These are phyloP conservation scores for Cryptosporidium meleagridis DNA, from an alignment of 169 alveolate species.

Conservation along the genomic window DNA sequence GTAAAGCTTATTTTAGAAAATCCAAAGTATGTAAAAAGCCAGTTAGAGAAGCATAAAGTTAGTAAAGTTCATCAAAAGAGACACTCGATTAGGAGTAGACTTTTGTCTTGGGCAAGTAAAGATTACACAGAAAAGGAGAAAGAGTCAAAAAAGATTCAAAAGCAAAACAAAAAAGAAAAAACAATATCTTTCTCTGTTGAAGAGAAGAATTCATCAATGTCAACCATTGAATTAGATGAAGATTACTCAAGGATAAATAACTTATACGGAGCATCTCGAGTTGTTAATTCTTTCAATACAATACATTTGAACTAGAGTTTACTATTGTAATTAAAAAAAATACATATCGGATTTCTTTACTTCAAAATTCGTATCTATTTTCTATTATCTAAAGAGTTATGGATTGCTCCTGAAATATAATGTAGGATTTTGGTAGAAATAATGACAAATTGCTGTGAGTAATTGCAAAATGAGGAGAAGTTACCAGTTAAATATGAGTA, in stretches of 20 bases:
- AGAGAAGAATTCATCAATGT: conserved; percentile 7
- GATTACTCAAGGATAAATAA: conserved; percentile 50
- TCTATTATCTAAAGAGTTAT: conserved; percentile 13
- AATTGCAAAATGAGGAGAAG: conserved; percentile 1
- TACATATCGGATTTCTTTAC: not conserved
- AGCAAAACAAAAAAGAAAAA: not conserved
- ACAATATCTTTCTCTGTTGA: not conserved
- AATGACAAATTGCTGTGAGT: conserved; percentile 16
- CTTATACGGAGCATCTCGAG: conserved; percentile 53
- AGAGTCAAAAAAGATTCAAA: not conserved
- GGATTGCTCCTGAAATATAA: conserved; percentile 26
- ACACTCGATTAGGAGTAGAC: not conserved
- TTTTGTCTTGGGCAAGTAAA: conserved; percentile 3
- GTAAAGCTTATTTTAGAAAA: conserved; percentile 15
- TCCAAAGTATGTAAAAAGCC: conserved; percentile 20
- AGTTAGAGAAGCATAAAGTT: conserved; percentile 13
- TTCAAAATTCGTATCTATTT: not conserved
- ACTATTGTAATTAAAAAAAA: not conserved
- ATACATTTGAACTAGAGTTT: conserved; percentile 27
- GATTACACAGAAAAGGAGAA: not conserved
- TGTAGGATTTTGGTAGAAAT: conserved; percentile 35
- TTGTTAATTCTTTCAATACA: conserved; percentile 47
- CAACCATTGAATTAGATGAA: conserved; percentile 48
- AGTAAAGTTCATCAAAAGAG: not conserved
- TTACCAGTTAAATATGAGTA: conserved; percentile 60